Evolutionary conservation across 1,284 basidiomycete species (phyloP), one percentile per base, ranked within the genome.

Genomic region (Trichosporon asahii): DNA sequence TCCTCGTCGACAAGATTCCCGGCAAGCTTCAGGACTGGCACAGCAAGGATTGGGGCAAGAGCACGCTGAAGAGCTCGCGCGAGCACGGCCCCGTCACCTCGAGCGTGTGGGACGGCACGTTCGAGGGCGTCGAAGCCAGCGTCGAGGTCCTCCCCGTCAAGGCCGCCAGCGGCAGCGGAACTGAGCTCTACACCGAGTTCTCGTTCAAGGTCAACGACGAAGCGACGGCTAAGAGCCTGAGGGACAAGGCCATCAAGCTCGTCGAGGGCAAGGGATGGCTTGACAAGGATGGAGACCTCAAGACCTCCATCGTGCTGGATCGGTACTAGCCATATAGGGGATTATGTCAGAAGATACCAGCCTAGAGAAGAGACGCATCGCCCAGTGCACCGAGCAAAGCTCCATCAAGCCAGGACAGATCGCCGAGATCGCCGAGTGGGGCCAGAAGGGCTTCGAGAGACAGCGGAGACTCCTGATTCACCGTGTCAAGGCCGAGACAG

Each of bases 391-490:
- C 65, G 2, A 55, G 64, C 18, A 70, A 33, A 49, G 66, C 66
- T 0, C 66, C 46, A 15, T 72, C 67, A 3, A 72, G 65, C 72
- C 72, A 73, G 18, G 69, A 66, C 2, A 73, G 33, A 35, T 65
- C 67, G 4, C 46, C 37, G 11, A 37, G 18, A 0, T 33, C 29
- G n/a, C 53, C 40, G 0, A 69, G 23, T 5, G 46, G 18, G 46
- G 46, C 46, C 15, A 65, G 64, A 15, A 72, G 66, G 2, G 53
- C 25, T 25, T 67, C 69, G 55, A 68, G 67, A 25, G 67, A 53
- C 44, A 31, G 60, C 2, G 33, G n/a, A 15, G 18, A 3, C 14
- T 18, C 25, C 12, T 66, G 40, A 14, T 27, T 25, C 4, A 60
- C 66, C 40, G 40, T 31, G 33, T 57, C 44, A 11, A 71, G 65